phyloP scores from a whole-genome alignment of 1,284 basidiomycete genomes.

The Ustilago sp. region DNA sequence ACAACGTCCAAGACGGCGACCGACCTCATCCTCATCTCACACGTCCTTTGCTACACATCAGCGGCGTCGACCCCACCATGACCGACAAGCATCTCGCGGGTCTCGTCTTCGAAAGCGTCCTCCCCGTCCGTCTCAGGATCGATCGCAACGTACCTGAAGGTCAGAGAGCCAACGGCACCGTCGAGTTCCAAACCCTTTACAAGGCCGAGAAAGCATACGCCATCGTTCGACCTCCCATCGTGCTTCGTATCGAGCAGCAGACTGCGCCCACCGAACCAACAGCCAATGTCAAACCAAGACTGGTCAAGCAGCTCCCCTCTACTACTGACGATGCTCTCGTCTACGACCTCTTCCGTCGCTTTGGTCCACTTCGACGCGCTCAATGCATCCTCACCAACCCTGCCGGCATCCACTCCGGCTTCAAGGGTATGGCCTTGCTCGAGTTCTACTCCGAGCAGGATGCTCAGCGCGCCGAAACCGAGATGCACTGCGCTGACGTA shows the following conservation, averaged over 20 bases:
- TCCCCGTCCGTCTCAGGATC: slow-evolving; percentile 59
- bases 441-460: slow-evolving; percentile 57
- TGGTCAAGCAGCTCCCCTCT: slow-evolving; percentile 61
- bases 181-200: slow-evolving; percentile 62
- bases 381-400: slow-evolving; percentile 58
- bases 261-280: slow-evolving; percentile 31
- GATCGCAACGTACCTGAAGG: slow-evolving; percentile 39
- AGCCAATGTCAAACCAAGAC: slow-evolving; percentile 51
- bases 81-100: slow-evolving; percentile 58
- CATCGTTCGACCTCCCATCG: slow-evolving; percentile 45
- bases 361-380: slow-evolving; percentile 54
- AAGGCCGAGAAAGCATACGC: slow-evolving; percentile 65
- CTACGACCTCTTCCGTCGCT: slow-evolving; percentile 62
- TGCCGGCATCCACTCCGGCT: slow-evolving; percentile 59
- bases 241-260: slow-evolving; percentile 42
- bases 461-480: slow-evolving; percentile 53
- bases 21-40: slow-evolving; percentile 53
- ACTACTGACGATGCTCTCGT: slow-evolving; percentile 51
- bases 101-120: slow-evolving; percentile 46
- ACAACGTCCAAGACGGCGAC: background rate
- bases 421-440: slow-evolving; percentile 61
- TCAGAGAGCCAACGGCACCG: slow-evolving; percentile 49
- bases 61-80: slow-evolving; percentile 48
- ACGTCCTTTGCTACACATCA: slow-evolving; percentile 52
- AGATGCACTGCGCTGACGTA: slow-evolving; percentile 62